phyloP scores from a whole-genome alignment of 306 rosid genomes.

The Ammopiptanthus mongolicus region DNA sequence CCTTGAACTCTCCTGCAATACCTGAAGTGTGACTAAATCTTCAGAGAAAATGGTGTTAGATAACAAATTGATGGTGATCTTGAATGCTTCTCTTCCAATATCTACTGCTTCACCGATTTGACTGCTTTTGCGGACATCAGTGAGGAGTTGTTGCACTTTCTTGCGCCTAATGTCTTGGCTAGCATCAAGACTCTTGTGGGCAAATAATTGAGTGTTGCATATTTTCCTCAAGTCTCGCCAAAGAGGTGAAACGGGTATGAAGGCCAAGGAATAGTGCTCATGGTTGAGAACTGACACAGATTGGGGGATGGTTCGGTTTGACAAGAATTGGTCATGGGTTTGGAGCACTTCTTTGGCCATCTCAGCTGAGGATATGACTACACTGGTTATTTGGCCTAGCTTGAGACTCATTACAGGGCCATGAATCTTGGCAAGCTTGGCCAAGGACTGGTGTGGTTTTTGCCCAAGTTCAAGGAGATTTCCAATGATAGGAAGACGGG shows the following conservation, averaged over 20 bases:
- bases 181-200: constrained; percentile 22
- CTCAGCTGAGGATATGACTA: constrained; percentile 29
- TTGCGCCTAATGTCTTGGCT: background rate
- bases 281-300: background rate
- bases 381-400: constrained; percentile 32
- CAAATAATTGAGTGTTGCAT: constrained; percentile 24
- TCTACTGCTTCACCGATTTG: constrained; percentile 18
- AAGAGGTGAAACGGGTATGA: constrained; percentile 17
- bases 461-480: constrained; percentile 41
- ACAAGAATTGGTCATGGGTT: constrained; percentile 32
- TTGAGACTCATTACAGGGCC: constrained; percentile 37
- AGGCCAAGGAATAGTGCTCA: background rate
- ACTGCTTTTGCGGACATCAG: background rate
- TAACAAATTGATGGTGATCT: constrained; percentile 14
- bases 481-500: constrained; percentile 33
- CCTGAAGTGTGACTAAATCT: constrained; percentile 25
- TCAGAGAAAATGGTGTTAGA: constrained; percentile 31
- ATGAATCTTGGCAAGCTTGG: constrained; percentile 23
- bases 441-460: constrained; percentile 35
- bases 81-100: constrained; percentile 28
- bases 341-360: constrained; percentile 35
- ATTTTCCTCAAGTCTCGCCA: constrained; percentile 38
- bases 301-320: constrained; percentile 25
- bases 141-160: constrained; percentile 26
- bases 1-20: background rate